A percentile compares a stretch with the other conserved stretches of the same genome.
Evolutionary conservation across 805 yeast genomes (phyloP).

Genomic region (Saccharomycopsis babjevae): DNA sequence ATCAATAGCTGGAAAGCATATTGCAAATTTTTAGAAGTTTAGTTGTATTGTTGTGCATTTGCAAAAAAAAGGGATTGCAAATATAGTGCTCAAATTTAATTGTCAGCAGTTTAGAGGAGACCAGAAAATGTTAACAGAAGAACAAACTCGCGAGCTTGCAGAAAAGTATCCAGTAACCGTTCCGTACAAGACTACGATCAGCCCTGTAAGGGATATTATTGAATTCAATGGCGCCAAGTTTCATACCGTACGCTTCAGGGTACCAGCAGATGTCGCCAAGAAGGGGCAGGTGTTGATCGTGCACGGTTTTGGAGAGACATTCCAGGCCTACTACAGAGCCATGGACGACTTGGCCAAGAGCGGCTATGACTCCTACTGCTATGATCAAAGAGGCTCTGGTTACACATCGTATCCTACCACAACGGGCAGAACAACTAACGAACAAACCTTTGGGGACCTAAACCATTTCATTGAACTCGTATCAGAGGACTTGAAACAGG

Average conservation of each 20-base stretch:
- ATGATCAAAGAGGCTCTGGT: slow-evolving; percentile 73
- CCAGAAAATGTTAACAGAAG: slow-evolving; percentile 1
- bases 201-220: slow-evolving; percentile 64
- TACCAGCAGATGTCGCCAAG: slow-evolving; percentile 25
- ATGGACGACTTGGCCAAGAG: slow-evolving; percentile 40
- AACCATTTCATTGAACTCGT: slow-evolving; percentile 40
- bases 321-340: slow-evolving; percentile 37
- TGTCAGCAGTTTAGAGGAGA: not conserved
- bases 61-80: too few relatives aligned
- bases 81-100: not conserved
- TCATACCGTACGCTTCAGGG: slow-evolving; percentile 18
- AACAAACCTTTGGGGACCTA: slow-evolving; percentile 46
- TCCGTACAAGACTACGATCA: slow-evolving; percentile 68
- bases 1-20: too few relatives aligned
- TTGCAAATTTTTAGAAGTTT: too few relatives aligned
- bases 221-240: slow-evolving; percentile 51
- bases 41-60: too few relatives aligned
- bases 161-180: slow-evolving; percentile 55
- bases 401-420: slow-evolving; percentile 44
- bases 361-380: slow-evolving; percentile 60
- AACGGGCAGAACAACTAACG: slow-evolving; percentile 49
- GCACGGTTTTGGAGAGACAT: slow-evolving; percentile 65
- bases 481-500: slow-evolving; percentile 20
- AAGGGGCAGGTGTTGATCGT: slow-evolving; percentile 51
- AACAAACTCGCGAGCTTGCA: slow-evolving; percentile 25